Evolutionary conservation across 257 asterid species (phyloP), one percentile per base, ranked within the genome.

Genomic region (Datura wrightii): DNA sequence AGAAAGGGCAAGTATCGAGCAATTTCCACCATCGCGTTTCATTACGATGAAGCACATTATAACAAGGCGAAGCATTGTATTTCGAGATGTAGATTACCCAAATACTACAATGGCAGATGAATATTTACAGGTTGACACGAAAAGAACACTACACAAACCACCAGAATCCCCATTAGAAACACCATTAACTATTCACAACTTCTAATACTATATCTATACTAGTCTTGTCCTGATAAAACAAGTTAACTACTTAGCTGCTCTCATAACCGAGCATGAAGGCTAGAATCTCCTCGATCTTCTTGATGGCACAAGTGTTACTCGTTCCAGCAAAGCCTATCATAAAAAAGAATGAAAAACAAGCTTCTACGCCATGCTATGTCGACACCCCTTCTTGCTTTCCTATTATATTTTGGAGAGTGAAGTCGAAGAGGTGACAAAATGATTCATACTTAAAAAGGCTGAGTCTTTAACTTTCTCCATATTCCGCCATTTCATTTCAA

Each of bases 101-200:
- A 71, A 18, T 42, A 9, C 55, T 44, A 16, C 79, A 86, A 86
- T 82, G 74, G 84, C 72, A 66, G 85, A 84, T 54, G 53, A 80
- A 82, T 86, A 87, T 87, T 53, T 91, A 91, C 92, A 91, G 10
- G 34, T 83, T 69, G 8, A 46, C 85, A 58, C 80, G 39, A 71
- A 71, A 4, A 71, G 37, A 44, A 71, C 55, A 71, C 79, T 42
- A 69, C 79, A 44, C 83, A 86, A 84, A 39, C 89, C 86, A 85
- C 56, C 53, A 42, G 79, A 71, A 55, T 70, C 42, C 70, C 85
- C 87, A 82, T 85, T 84, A 85, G 50, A 88, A 85, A 69, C 90
- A 55, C 85, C 84, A 83, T 91, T 79, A 83, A 84, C 79, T 86
- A 85, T 92, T 67, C 87, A 91, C 91, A 88, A 10, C 85, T 66